A percentile compares a stretch with the other conserved stretches of the same genome.
These are phyloP conservation scores for Pinus tabuliformis DNA, from an alignment of 75 land plant species.

Conservation along the genomic window DNA sequence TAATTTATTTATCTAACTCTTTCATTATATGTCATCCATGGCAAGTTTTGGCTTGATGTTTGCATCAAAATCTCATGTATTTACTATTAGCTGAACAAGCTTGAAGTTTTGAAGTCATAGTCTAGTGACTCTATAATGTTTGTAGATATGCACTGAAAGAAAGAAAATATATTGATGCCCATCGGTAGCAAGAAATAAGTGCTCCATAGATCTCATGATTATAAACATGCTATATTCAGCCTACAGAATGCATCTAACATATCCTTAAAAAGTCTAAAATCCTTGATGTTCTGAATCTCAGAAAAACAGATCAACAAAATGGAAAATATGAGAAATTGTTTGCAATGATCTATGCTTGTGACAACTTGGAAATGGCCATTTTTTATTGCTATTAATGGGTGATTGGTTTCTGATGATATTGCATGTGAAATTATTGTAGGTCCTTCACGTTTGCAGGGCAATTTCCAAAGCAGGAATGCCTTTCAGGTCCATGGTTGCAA, in stretches of 20 bases:
- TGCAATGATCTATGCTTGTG: neutral
- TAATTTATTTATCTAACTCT: too few relatives aligned
- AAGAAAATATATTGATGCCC: neutral
- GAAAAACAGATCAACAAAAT: neutral
- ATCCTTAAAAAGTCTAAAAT: neutral
- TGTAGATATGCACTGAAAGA: slow-evolving; percentile 1
- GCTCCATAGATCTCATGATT: neutral
- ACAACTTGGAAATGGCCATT: neutral
- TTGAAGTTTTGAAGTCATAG: neutral
- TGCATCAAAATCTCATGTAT: too few relatives aligned
- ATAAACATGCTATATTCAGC: neutral
- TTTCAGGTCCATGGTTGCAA: slow-evolving; percentile 90
- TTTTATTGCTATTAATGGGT: neutral
- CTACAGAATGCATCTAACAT: neutral
- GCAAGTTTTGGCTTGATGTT: too few relatives aligned
- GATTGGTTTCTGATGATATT: neutral
- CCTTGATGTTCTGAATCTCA: neutral
- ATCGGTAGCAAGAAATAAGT: neutral
- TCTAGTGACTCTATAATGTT: neutral
- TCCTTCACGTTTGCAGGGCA: slow-evolving; percentile 77
- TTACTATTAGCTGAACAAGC: neutral
- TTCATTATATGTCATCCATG: too few relatives aligned
- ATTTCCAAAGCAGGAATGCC: slow-evolving; percentile 79
- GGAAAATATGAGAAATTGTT: neutral
- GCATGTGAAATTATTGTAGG: slow-evolving; percentile 43